Evolutionary conservation across 352 stramenopile species (phyloP).

Genomic region (Lagenidium giganteum): DNA sequence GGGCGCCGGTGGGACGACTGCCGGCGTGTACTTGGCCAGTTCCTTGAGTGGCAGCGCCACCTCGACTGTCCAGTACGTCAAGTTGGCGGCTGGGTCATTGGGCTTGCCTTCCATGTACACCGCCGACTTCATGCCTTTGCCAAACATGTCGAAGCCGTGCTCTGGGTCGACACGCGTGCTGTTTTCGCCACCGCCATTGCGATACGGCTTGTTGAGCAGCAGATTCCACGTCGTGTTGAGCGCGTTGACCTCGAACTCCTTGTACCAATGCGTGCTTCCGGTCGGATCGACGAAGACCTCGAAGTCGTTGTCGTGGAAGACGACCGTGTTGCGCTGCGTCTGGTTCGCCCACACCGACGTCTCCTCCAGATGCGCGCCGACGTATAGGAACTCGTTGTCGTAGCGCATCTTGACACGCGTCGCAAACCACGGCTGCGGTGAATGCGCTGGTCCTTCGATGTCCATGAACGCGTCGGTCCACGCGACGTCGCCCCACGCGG

Average conservation of each 20-base stretch:
- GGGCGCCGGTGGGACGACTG: slow-evolving; percentile 25
- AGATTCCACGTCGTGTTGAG: slow-evolving; percentile 88
- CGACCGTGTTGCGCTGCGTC: slow-evolving; percentile 52
- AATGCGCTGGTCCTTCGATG: slow-evolving; percentile 48
- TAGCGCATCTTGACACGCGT: slow-evolving; percentile 76
- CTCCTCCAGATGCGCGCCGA: slow-evolving; percentile 69
- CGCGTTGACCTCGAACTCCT: slow-evolving; percentile 89
- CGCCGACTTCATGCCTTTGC: slow-evolving; percentile 31
- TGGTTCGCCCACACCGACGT: slow-evolving; percentile 64
- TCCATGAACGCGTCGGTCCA: slow-evolving; percentile 65
- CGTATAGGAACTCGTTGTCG: slow-evolving; percentile 62
- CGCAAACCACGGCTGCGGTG: slow-evolving; percentile 66
- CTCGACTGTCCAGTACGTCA: slow-evolving; percentile 80
- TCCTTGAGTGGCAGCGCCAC: slow-evolving; percentile 68
- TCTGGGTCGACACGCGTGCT: slow-evolving; percentile 61
- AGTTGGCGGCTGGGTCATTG: slow-evolving; percentile 50
- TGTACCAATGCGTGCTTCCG: slow-evolving; percentile 82
- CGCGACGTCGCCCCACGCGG: slow-evolving; percentile 40
- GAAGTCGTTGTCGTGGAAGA: slow-evolving; percentile 90
- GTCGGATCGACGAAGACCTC: slow-evolving; percentile 88
- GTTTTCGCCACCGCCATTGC: slow-evolving; percentile 78
- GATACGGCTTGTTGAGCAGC: slow-evolving; percentile 83
- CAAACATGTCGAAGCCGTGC: slow-evolving; percentile 66
- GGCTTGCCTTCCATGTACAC: slow-evolving; percentile 52
- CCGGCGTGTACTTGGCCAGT: slow-evolving; percentile 33